A percentile compares a stretch with the other conserved stretches of the same genome.
phyloP scores from a whole-genome alignment of 305 asterid species.

The Coffea humblotiana region DNA sequence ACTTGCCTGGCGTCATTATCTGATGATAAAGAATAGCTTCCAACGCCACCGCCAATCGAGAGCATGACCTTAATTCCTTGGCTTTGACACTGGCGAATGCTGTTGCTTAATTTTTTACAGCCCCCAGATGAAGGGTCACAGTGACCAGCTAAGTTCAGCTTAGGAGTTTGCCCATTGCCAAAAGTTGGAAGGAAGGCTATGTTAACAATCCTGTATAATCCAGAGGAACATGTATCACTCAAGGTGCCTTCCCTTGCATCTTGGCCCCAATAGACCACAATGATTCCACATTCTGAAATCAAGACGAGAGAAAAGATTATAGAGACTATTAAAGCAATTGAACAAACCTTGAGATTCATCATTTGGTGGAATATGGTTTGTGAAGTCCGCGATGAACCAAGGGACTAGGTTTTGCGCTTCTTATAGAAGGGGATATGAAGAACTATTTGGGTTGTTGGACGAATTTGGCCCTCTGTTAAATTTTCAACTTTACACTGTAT shows the following conservation, averaged over 20 bases:
- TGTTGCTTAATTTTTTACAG: background rate
- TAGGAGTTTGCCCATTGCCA: slow-evolving; percentile 42
- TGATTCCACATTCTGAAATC: background rate
- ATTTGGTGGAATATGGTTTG: background rate
- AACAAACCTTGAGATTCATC: background rate
- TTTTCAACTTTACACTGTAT: too few species aligned
- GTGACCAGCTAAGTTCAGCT: slow-evolving; percentile 49
- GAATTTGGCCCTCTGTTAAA: too few species aligned
- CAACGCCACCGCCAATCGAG: slow-evolving; percentile 28
- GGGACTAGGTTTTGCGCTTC: background rate
- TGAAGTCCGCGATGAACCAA: background rate
- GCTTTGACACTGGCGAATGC: background rate
- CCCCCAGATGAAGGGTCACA: slow-evolving; percentile 27
- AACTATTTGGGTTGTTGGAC: too few species aligned
- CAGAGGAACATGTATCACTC: slow-evolving; percentile 37
- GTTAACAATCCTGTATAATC: slow-evolving; percentile 32
- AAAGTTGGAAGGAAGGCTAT: slow-evolving; percentile 38
- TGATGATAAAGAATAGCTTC: slow-evolving; percentile 31
- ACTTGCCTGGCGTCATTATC: slow-evolving; percentile 25
- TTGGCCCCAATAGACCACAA: slow-evolving; percentile 44
- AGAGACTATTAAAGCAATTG: background rate
- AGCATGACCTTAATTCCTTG: slow-evolving; percentile 18
- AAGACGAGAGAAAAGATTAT: background rate
- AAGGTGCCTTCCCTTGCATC: slow-evolving; percentile 41
- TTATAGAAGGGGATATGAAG: background rate